These are phyloP conservation scores for Litsea cubeba DNA, from an alignment of 164 flowering plant genomes.

Conservation along the genomic window DNA sequence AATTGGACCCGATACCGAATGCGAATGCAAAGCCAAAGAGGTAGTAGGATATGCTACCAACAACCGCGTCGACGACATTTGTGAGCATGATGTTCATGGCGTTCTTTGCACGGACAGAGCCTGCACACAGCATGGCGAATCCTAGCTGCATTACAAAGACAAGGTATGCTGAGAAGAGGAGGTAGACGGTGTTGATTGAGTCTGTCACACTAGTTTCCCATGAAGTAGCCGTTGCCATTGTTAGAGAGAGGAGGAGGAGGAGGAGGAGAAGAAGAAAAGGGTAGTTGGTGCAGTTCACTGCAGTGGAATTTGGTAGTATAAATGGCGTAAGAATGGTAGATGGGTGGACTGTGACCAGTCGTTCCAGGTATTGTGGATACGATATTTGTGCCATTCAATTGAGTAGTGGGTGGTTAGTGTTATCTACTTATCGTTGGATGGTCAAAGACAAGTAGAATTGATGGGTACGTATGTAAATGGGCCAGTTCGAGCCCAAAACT, in stretches of 20 bases:
- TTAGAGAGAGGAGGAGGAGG: not conserved
- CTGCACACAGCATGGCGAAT: constrained; percentile 81
- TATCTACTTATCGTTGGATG: no score
- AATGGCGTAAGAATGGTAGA: constrained; percentile 15
- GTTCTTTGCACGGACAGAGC: constrained; percentile 71
- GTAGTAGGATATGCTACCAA: constrained; percentile 61
- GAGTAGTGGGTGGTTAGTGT: no score
- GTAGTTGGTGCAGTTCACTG: no score
- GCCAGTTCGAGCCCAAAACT: no score
- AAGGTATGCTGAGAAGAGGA: constrained; percentile 56
- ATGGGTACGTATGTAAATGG: no score
- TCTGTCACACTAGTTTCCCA: constrained; percentile 50
- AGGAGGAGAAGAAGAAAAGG: not conserved
- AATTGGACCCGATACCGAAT: constrained; percentile 34
- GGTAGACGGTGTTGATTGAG: constrained; percentile 46
- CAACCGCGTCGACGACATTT: constrained; percentile 69
- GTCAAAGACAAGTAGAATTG: no score
- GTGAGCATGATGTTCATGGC: constrained; percentile 78
- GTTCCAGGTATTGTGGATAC: constrained; percentile 6
- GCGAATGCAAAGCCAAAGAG: constrained; percentile 79
- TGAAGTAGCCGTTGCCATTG: constrained; percentile 29
- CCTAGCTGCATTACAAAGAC: constrained; percentile 80
- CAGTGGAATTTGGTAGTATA: not conserved
- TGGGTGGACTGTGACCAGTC: constrained; percentile 6
- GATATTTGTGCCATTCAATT: constrained; percentile 5